phyloP scores from a whole-genome alignment of 1,139 yeast species.

The Pichia sp. region DNA sequence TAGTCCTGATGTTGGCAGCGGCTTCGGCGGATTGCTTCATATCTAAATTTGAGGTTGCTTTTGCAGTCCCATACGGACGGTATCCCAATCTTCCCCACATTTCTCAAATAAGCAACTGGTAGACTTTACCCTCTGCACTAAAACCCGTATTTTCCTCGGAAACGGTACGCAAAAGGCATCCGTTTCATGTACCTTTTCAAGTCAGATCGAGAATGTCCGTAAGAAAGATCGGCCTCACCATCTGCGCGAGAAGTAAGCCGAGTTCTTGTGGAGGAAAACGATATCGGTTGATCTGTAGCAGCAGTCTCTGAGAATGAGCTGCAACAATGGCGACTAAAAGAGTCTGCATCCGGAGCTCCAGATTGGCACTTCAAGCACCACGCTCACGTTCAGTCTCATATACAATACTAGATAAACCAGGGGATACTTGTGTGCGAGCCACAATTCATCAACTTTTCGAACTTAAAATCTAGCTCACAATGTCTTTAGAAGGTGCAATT shows the following conservation, averaged over 20 bases:
- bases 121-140: too few species aligned
- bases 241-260: background rate
- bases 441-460: background rate
- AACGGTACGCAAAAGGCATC: too few species aligned
- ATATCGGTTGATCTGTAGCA: background rate
- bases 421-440: too few species aligned
- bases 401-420: too few species aligned
- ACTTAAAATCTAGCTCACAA: slow-evolving; percentile 15
- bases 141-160: too few species aligned
- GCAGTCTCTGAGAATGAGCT: background rate
- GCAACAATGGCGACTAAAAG: background rate
- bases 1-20: slow-evolving; percentile 21
- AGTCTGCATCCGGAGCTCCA: too few species aligned
- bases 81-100: slow-evolving; percentile 7
- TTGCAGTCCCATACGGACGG: background rate
- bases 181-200: background rate
- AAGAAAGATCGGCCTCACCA: background rate
- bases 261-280: background rate
- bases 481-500: slow-evolving; percentile 45
- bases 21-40: background rate
- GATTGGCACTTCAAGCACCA: too few species aligned
- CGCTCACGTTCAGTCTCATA: too few species aligned
- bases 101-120: background rate
- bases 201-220: background rate
- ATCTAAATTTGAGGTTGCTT: background rate